Evolutionary conservation across 805 yeast species (phyloP).

Genomic region (Sungouiella thailandica): DNA sequence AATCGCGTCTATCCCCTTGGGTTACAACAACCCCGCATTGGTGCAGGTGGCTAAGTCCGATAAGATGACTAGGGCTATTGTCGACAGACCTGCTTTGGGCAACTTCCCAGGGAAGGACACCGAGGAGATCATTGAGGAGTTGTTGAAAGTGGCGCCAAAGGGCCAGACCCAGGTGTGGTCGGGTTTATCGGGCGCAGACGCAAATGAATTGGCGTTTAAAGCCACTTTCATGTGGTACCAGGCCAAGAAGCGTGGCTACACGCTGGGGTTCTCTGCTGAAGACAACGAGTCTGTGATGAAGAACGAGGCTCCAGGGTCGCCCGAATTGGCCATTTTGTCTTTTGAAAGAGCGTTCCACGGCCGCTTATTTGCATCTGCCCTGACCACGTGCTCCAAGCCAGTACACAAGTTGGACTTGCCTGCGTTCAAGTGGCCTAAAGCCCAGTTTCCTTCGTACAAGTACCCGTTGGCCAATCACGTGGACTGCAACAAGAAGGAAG

Average conservation of each 20-base stretch:
- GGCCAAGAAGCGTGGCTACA: conserved; percentile 59
- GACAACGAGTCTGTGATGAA: conserved; percentile 74
- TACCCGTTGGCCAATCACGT: conserved; percentile 74
- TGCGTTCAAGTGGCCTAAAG: conserved; percentile 95
- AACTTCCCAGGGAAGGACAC: conserved; percentile 48
- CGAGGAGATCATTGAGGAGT: conserved; percentile 47
- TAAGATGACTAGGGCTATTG: conserved; percentile 65
- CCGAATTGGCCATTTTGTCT: conserved; percentile 79
- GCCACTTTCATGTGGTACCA: conserved; percentile 84
- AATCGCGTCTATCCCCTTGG: conserved; percentile 80
- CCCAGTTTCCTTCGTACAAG: conserved; percentile 79
- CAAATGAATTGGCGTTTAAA: conserved; percentile 84
- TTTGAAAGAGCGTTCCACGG: conserved; percentile 93
- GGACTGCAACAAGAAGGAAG: conserved; percentile 68
- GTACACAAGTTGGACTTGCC: conserved; percentile 92
- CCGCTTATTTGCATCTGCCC: conserved; percentile 85
- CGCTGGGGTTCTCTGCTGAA: conserved; percentile 55
- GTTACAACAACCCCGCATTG: conserved; percentile 79
- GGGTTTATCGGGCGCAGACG: conserved; percentile 81
- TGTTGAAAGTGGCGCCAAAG: conserved; percentile 68
- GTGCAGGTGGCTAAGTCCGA: conserved; percentile 64
- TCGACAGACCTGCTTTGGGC: conserved; percentile 82
- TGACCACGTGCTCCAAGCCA: conserved; percentile 91
- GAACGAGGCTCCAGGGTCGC: conserved; percentile 83
- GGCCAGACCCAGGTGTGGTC: conserved; percentile 75